phyloP scores from a whole-genome alignment of 2,329 filamentous ascomycete genomes.

The Parafenestella ontariensis region DNA sequence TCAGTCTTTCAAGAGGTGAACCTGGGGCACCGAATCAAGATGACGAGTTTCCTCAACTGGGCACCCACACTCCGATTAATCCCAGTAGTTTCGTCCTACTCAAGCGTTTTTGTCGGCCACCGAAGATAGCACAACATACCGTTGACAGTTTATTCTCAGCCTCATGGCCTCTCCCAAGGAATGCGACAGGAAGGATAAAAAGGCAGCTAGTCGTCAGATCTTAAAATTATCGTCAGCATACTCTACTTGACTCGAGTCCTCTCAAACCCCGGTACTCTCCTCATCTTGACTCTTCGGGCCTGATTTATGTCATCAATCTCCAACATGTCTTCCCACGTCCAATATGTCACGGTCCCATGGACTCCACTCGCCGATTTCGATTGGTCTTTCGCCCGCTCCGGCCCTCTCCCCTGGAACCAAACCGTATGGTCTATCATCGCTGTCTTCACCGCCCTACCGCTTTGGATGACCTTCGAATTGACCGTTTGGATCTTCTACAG shows the following conservation, averaged over 20 bases:
- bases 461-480: conserved; percentile 49
- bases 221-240: background rate
- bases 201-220: background rate
- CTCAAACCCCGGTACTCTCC: background rate
- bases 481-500: conserved; percentile 52
- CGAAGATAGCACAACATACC: background rate
- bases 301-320: background rate
- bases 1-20: background rate
- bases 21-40: background rate
- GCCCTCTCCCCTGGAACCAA: background rate
- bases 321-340: background rate
- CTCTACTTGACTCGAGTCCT: background rate
- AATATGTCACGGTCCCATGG: background rate
- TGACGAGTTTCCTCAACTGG: background rate
- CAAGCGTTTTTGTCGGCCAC: background rate
- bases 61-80: background rate
- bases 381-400: background rate
- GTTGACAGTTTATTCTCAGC: background rate
- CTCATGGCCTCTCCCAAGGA: background rate
- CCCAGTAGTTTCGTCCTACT: background rate
- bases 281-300: background rate
- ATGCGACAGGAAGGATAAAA: background rate
- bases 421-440: conserved; percentile 7
- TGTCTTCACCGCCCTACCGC: conserved; percentile 16
- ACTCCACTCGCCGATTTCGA: background rate